Evolutionary conservation across 2,329 filamentous ascomycete species (phyloP).

Genomic region (Xylariaceae sp.): DNA sequence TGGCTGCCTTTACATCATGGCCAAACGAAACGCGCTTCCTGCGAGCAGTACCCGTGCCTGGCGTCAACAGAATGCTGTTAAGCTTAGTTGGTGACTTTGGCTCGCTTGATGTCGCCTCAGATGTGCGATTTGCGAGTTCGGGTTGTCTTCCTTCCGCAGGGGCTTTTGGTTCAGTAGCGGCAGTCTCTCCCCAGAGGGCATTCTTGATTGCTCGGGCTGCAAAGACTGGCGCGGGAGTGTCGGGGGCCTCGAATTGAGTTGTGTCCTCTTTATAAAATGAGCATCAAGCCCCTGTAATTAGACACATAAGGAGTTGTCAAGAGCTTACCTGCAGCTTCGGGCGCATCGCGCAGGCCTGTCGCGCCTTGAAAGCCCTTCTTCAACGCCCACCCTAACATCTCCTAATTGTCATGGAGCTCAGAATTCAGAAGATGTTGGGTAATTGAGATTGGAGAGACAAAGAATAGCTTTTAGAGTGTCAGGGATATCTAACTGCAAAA

Average conservation of each 20-base stretch:
- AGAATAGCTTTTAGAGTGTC: too few relatives aligned
- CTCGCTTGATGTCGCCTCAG: constrained; percentile 22
- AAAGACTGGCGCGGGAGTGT: constrained; percentile 64
- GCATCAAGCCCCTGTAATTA: too few relatives aligned
- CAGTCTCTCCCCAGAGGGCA: constrained; percentile 58
- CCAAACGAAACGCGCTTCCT: constrained; percentile 65
- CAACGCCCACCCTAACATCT: constrained; percentile 59
- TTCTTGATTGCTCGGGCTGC: constrained; percentile 61
- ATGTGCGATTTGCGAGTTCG: constrained; percentile 20
- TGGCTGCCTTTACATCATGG: constrained; percentile 45
- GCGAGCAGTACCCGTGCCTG: constrained; percentile 55
- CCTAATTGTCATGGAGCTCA: constrained; percentile 1
- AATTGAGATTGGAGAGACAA: too few relatives aligned
- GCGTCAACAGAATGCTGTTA: constrained; percentile 59
- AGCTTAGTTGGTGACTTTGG: constrained; percentile 45
- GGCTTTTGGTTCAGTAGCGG: constrained; percentile 20
- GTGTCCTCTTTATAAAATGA: constrained; percentile 33
- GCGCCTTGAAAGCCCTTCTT: constrained; percentile 40
- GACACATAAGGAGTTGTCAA: constrained; percentile 1
- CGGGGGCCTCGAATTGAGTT: constrained; percentile 52
- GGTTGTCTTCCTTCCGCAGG: constrained; percentile 32
- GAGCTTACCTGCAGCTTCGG: constrained; percentile 21
- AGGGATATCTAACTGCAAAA: too few relatives aligned
- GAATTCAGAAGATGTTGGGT: too few relatives aligned
- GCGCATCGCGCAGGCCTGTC: constrained; percentile 30